Conservation (phyloP, 345 rosid genomes). For the Rhodamnia rubescens region DNA sequence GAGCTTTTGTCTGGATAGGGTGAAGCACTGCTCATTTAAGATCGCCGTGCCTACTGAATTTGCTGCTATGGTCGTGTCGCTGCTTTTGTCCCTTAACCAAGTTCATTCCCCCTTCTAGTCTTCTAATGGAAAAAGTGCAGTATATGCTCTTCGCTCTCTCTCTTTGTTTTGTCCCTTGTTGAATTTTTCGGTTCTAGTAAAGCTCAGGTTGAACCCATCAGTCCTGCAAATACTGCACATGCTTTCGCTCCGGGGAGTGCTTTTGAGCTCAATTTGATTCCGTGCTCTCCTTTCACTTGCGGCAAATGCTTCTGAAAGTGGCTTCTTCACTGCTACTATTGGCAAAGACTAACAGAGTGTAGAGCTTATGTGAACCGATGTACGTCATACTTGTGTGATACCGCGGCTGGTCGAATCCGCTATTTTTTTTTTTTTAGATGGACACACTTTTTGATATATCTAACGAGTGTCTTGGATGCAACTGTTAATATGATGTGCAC, state of each 20-base stretch:
- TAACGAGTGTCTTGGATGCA: neutral
- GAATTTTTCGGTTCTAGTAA: neutral
- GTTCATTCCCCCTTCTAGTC: neutral
- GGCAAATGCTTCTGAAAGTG: slow-evolving; percentile 11
- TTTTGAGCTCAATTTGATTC: slow-evolving; percentile 7
- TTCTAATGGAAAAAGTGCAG: neutral
- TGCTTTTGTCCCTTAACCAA: neutral
- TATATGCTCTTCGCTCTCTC: neutral
- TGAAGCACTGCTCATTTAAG: neutral
- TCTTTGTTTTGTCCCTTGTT: neutral
- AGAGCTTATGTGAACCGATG: slow-evolving; percentile 2
- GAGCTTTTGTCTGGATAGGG: neutral
- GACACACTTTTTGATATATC: neutral
- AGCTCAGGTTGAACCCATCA: neutral
- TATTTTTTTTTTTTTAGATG: neutral
- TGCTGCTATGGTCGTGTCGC: neutral
- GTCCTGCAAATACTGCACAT: neutral
- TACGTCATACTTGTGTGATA: slow-evolving; percentile 8
- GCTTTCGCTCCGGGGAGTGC: slow-evolving; percentile 11
- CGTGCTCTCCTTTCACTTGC: slow-evolving; percentile 3
- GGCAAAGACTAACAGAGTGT: slow-evolving; percentile 12
- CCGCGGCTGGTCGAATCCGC: neutral
- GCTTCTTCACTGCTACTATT: neutral
- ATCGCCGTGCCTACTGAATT: neutral
- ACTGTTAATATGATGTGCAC: neutral